Percentiles rank a stretch among this genome's conserved stretches.
Conservation (phyloP, 2,329 filamentous ascomycete species). For the Cordyceps cateniannulata region DNA sequence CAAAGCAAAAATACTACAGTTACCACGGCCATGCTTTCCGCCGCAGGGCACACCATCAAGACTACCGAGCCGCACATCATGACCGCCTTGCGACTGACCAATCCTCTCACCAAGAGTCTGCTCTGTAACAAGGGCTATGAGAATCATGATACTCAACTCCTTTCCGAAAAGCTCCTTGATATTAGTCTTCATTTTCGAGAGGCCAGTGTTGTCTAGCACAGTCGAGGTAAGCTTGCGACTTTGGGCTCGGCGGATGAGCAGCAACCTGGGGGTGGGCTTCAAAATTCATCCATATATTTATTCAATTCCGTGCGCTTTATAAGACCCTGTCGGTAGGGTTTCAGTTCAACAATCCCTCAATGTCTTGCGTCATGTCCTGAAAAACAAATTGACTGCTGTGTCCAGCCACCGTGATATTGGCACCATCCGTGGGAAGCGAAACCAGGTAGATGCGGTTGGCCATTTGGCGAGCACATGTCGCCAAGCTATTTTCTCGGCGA, state of each 20-base stretch:
- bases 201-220: neutral
- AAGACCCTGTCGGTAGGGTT: no score
- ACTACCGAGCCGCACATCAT: neutral
- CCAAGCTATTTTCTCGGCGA: neutral
- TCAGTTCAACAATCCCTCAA: neutral
- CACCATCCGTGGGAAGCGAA: slow-evolving; percentile 10
- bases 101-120: neutral
- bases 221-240: neutral
- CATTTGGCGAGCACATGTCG: slow-evolving; percentile 11
- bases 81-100: neutral
- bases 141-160: neutral
- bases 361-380: slow-evolving; percentile 5
- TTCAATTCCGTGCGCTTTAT: no score
- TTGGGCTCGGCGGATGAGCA: no score
- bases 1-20: neutral
- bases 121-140: neutral
- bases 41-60: neutral
- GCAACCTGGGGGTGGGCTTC: no score
- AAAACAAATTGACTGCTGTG: slow-evolving; percentile 10
- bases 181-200: neutral
- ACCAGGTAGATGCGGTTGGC: slow-evolving; percentile 12
- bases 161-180: neutral
- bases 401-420: slow-evolving; percentile 12
- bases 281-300: no score
- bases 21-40: neutral